These are phyloP conservation scores for Bacterosira constricta DNA, from an alignment of 108 stramenopile genomes.

Conservation along the genomic window DNA sequence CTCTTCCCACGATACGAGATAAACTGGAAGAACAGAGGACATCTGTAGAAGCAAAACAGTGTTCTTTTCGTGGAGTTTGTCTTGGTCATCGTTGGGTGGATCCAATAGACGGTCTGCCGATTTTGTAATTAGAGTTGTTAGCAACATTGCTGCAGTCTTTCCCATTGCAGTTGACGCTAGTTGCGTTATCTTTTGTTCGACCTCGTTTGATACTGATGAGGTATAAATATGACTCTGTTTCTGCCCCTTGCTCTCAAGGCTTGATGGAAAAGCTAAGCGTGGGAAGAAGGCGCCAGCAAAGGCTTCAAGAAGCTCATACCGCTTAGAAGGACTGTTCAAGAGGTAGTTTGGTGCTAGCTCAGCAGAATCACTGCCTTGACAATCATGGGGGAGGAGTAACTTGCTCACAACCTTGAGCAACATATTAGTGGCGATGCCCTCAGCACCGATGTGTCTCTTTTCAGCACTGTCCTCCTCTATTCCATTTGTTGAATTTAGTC, in stretches of 20 bases:
- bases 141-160: conserved; percentile 27
- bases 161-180: conserved; percentile 31
- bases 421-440: conserved; percentile 21
- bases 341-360: conserved; percentile 9
- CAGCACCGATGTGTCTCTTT: too few species aligned
- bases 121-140: conserved; percentile 29
- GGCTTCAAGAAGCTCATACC: conserved; percentile 32
- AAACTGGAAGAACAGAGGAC: conserved; percentile 43
- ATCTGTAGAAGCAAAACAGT: conserved; percentile 32
- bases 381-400: conserved; percentile 20
- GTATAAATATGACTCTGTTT: conserved; percentile 3
- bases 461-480: conserved; percentile 9
- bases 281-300: conserved; percentile 48
- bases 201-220: conserved; percentile 7
- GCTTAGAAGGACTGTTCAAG: conserved; percentile 7
- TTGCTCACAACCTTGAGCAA: conserved; percentile 24
- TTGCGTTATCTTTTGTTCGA: conserved; percentile 12
- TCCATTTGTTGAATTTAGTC: conserved; percentile 5
- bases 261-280: conserved; percentile 3
- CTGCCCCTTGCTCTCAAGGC: neutral
- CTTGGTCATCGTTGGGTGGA: neutral
- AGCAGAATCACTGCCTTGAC: neutral
- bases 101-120: conserved; percentile 3
- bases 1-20: conserved; percentile 39
- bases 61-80: conserved; percentile 1